Base-by-base conservation (phyloP, 129 eudicot genomes). In the Lactuca saligna region DNA sequence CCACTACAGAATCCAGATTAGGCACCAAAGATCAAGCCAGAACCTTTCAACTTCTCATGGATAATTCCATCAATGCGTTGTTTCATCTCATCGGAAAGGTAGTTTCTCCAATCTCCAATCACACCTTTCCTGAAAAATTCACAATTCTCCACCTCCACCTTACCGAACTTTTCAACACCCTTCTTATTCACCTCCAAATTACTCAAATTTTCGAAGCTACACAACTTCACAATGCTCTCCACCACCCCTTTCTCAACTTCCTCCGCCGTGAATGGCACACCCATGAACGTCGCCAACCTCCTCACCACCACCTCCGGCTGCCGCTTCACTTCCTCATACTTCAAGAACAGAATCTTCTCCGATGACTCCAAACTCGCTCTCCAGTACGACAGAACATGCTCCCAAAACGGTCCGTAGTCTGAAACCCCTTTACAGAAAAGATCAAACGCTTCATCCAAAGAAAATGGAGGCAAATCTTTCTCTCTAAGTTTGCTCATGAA, bases 61-160 rank as follows among this genome's bases (percentile, higher is more conserved):
- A 68, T 56, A 2, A 65, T 67, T 72, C 58, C 33, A 39, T 81
- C 29, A 31, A 82, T 70, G 12, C 32, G 67, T 33, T 82, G 71
- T 20, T 57, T 80, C 83, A 82, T 78, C 35, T 77, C 76, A 55
- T 67, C 73, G 72, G 42, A 10, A 42, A 81, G 35, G 65, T 71
- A 61, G 6, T 35, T 35, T 35, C 70, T 82, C 81, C 81, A 82
- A 64, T 82, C 87, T 46, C 82, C 84, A 53, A 80, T 81, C 9
- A 66, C 80, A 16, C 88, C 84, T 51, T 66, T 64, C 74, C 88
- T 68, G 17, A 83, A 83, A 35, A 50, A 83, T 0, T 38, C 35
- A 37, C 68, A 66, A 7, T 75, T 79, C n/a, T 78, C 77, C 62
- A 80, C 79, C 17, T 61, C 71, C 63, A 61, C 77, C 9, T 46